Evolutionary conservation across 768 basidiomycete genomes (phyloP).

Genomic region (Suillus americanus): DNA sequence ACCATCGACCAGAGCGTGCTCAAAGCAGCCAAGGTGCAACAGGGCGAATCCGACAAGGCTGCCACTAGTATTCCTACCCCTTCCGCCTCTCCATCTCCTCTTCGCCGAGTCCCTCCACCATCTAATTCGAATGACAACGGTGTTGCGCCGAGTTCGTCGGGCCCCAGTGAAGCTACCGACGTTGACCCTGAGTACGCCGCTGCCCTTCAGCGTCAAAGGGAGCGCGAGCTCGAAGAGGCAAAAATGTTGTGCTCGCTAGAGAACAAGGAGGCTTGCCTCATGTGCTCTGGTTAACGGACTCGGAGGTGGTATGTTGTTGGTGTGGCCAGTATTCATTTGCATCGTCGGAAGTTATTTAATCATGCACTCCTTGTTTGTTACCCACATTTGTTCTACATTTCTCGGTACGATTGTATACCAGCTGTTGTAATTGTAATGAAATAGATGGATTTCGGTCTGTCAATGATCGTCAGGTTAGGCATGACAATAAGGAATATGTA

Average conservation of each 20-base stretch:
- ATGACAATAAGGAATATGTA: not conserved
- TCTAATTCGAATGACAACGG: constrained; percentile 23
- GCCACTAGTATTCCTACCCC: constrained; percentile 22
- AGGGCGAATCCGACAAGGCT: constrained; percentile 16
- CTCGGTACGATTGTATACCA: constrained; percentile 14
- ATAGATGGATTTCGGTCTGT: constrained; percentile 3
- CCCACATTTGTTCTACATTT: constrained; percentile 3
- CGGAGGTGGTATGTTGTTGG: not conserved
- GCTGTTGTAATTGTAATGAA: constrained; percentile 20
- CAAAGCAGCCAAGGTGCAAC: constrained; percentile 46
- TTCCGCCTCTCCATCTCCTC: constrained; percentile 27
- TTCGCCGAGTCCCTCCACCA: constrained; percentile 27
- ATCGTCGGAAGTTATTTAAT: constrained; percentile 5
- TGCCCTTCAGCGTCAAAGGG: constrained; percentile 66
- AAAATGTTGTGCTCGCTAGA: constrained; percentile 83
- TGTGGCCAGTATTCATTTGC: not conserved
- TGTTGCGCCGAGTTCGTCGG: constrained; percentile 18
- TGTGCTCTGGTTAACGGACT: constrained; percentile 74
- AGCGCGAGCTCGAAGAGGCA: constrained; percentile 78
- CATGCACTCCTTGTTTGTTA: constrained; percentile 6
- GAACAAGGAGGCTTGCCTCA: constrained; percentile 92
- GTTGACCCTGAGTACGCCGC: constrained; percentile 74
- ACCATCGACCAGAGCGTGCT: constrained; percentile 86
- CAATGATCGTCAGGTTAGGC: not conserved
- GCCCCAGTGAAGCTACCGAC: constrained; percentile 31